These are phyloP conservation scores for Prunus mira DNA, from an alignment of 306 rosid species.

Conservation along the genomic window DNA sequence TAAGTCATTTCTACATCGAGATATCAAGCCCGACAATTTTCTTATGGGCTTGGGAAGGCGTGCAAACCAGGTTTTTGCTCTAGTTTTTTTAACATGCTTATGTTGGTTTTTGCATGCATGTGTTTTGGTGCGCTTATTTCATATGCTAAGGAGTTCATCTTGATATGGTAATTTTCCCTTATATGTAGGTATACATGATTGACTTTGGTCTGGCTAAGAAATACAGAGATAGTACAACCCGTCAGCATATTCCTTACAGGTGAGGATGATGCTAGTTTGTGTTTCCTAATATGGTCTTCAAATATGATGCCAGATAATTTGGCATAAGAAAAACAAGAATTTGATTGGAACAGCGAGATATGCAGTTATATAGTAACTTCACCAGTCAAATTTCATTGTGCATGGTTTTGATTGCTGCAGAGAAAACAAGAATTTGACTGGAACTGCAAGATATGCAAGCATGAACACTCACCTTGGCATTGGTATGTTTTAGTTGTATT, in stretches of 20 bases:
- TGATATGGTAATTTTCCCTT: conserved; percentile 20
- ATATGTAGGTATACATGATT: conserved; percentile 48
- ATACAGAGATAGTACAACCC: conserved; percentile 85
- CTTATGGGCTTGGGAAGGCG: conserved; percentile 99
- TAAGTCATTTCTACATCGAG: conserved; percentile 90
- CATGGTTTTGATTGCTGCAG: conserved; percentile 43
- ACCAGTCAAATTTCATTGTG: conserved; percentile 6
- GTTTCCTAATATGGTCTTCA: not conserved
- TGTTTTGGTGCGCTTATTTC: not conserved
- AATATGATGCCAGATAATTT: not conserved
- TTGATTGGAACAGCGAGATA: not conserved
- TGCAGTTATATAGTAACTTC: not conserved
- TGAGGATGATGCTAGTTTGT: conserved; percentile 29
- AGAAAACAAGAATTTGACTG: conserved; percentile 96
- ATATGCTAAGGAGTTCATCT: not conserved
- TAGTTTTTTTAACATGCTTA: not conserved
- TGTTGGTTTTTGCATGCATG: not conserved
- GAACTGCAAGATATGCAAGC: conserved; percentile 99
- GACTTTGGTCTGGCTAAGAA: conserved; percentile 98
- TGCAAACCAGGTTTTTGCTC: conserved; percentile 72
- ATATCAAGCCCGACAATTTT: conserved; percentile 95
- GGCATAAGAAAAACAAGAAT: not conserved
- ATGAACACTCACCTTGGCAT: conserved; percentile 95
- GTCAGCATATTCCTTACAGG: conserved; percentile 98
- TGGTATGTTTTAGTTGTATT: conserved; percentile 40